These are phyloP conservation scores for Phaeodactylum tricornutum DNA, from an alignment of 108 stramenopile species.

Conservation along the genomic window DNA sequence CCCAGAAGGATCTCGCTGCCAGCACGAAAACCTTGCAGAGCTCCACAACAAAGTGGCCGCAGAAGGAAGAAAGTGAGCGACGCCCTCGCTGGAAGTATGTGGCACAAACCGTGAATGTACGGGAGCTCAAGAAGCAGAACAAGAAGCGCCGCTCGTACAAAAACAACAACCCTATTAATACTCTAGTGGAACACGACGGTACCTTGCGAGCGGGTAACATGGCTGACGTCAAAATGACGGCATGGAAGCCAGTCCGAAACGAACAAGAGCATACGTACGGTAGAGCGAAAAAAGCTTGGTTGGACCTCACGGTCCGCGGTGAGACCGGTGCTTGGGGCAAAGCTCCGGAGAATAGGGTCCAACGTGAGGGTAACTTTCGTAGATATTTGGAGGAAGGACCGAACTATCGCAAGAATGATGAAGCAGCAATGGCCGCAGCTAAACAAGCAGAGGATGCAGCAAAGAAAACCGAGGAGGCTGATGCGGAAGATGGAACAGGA, in stretches of 20 bases:
- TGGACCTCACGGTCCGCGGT: slow-evolving; percentile 43
- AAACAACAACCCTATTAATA: slow-evolving; percentile 37
- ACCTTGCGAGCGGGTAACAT: slow-evolving; percentile 53
- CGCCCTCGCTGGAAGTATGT: slow-evolving; percentile 73
- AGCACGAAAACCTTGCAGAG: not conserved
- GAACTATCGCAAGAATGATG: slow-evolving; percentile 8
- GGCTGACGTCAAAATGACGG: slow-evolving; percentile 53
- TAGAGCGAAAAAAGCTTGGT: slow-evolving; percentile 66
- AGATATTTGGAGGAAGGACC: too few species aligned
- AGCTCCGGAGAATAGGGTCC: too few species aligned
- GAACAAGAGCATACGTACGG: slow-evolving; percentile 57
- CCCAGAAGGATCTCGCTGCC: slow-evolving; percentile 1
- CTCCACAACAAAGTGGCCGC: slow-evolving; percentile 12
- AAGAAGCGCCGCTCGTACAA: slow-evolving; percentile 11
- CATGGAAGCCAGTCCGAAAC: slow-evolving; percentile 66
- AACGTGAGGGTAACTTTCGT: too few species aligned
- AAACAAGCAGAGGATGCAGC: slow-evolving; percentile 8
- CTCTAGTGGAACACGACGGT: slow-evolving; percentile 65
- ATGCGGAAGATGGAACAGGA: slow-evolving; percentile 4
- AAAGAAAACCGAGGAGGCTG: slow-evolving; percentile 4
- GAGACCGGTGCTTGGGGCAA: slow-evolving; percentile 62
- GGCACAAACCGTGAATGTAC: slow-evolving; percentile 70
- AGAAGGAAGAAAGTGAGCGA: slow-evolving; percentile 13
- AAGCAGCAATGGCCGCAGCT: not conserved
- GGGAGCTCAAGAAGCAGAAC: slow-evolving; percentile 19